Conservation (phyloP, 1,284 basidiomycete genomes). For the Anthracocystis panici-leucophaei region DNA sequence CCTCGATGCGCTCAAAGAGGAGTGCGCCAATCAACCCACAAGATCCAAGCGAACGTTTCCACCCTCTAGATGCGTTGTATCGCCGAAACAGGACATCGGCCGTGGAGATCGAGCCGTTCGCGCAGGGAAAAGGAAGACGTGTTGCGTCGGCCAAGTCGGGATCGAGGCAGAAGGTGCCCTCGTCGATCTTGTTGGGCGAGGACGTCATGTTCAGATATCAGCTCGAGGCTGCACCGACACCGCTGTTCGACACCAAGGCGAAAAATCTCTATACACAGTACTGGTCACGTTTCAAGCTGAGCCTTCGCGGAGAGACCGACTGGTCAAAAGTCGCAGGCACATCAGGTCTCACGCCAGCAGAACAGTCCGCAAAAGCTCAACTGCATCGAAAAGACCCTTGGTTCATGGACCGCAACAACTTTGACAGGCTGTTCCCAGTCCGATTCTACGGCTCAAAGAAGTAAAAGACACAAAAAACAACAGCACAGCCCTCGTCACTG, state of each 20-base stretch:
- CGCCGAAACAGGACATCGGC: conserved; percentile 44
- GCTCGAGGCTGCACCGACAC: conserved; percentile 48
- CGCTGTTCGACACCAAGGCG: conserved; percentile 28
- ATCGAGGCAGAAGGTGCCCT: conserved; percentile 32
- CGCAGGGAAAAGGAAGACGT: conserved; percentile 32
- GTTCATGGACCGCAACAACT: conserved; percentile 54
- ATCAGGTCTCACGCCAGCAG: conserved; percentile 12
- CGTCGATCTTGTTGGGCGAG: conserved; percentile 45
- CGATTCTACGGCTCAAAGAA: conserved; percentile 10
- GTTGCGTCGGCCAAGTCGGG: conserved; percentile 23
- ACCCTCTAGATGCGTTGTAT: conserved; percentile 31
- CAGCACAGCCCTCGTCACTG: neutral
- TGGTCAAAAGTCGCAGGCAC: conserved; percentile 32
- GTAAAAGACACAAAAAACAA: neutral
- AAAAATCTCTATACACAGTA: conserved; percentile 47
- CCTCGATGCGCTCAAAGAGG: conserved; percentile 28
- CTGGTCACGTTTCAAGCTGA: conserved; percentile 50
- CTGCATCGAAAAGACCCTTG: conserved; percentile 48
- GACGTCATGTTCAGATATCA: conserved; percentile 43
- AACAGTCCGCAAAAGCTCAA: conserved; percentile 23
- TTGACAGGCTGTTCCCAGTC: conserved; percentile 50
- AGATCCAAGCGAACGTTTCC: conserved; percentile 36
- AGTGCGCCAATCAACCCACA: conserved; percentile 31
- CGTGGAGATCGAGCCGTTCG: conserved; percentile 36
- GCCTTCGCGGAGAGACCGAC: conserved; percentile 45